These are phyloP conservation scores for Sarcodon aspratus DNA, from an alignment of 768 basidiomycete genomes.

Conservation along the genomic window DNA sequence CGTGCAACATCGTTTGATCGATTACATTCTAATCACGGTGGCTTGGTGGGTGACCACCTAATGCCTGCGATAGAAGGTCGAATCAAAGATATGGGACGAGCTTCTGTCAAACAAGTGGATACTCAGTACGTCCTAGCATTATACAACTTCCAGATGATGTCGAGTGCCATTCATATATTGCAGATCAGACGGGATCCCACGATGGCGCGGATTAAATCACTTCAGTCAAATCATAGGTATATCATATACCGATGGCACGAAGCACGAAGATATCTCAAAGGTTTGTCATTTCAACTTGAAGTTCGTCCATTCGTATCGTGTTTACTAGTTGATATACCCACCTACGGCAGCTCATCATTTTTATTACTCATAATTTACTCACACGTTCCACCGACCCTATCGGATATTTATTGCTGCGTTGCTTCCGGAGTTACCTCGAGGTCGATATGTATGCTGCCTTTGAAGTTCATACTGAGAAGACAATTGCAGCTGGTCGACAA, in stretches of 20 bases:
- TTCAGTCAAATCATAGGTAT: slow-evolving; percentile 15
- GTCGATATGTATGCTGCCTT: slow-evolving; percentile 18
- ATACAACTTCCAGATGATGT: not conserved
- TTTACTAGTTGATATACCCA: slow-evolving; percentile 17
- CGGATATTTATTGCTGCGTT: slow-evolving; percentile 16
- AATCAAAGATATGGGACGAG: slow-evolving; percentile 7
- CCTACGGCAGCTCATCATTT: too few species aligned
- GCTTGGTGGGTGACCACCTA: slow-evolving; percentile 23
- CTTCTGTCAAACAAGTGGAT: slow-evolving; percentile 5
- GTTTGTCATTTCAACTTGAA: slow-evolving; percentile 10
- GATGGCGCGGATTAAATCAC: slow-evolving; percentile 23
- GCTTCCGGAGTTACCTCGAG: slow-evolving; percentile 19
- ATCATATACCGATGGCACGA: slow-evolving; percentile 22
- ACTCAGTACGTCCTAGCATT: slow-evolving; percentile 13
- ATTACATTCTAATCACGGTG: slow-evolving; percentile 23
- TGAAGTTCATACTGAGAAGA: slow-evolving; percentile 19
- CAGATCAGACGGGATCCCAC: slow-evolving; percentile 19
- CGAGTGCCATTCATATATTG: too few species aligned
- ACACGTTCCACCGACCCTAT: not conserved
- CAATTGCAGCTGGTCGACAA: slow-evolving; percentile 10
- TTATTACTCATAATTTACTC: slow-evolving; percentile 15
- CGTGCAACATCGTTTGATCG: slow-evolving; percentile 24
- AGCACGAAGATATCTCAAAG: slow-evolving; percentile 24
- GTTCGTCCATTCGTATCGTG: not conserved
- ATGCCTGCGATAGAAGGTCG: slow-evolving; percentile 13